Evolutionary conservation across 176 grass and related monocot genomes (phyloP).

Genomic region (Zoysia japonica): DNA sequence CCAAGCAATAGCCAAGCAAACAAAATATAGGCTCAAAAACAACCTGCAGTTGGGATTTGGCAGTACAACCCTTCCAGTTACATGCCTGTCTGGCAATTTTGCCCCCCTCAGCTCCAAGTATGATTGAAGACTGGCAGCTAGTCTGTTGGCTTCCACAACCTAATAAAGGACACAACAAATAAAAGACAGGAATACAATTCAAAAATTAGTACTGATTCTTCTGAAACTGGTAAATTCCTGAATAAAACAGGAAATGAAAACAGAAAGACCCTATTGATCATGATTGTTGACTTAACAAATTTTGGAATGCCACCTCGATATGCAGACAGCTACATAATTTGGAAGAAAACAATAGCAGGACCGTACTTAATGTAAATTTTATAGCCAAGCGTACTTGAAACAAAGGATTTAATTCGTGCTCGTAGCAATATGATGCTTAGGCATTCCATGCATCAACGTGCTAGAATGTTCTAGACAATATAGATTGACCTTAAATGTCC

Average conservation of each 20-base stretch:
- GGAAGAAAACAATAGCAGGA: not conserved
- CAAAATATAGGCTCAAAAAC: conserved; percentile 5
- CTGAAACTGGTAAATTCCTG: not conserved
- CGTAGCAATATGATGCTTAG: not conserved
- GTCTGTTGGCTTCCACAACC: conserved; percentile 70
- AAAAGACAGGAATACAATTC: conserved; percentile 5
- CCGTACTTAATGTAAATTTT: not conserved
- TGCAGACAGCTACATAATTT: not conserved
- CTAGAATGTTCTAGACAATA: not conserved
- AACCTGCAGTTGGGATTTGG: conserved; percentile 76
- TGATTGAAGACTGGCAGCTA: conserved; percentile 74
- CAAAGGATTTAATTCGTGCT: conserved; percentile 8
- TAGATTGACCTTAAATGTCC: not conserved
- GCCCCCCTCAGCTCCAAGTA: conserved; percentile 90
- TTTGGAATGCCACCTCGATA: not conserved
- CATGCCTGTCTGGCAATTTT: conserved; percentile 61
- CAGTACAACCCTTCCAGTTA: conserved; percentile 73
- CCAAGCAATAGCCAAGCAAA: conserved; percentile 19
- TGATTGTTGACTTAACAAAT: not conserved
- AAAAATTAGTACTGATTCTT: not conserved
- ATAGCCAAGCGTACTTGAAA: not conserved
- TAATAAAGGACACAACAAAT: conserved; percentile 44
- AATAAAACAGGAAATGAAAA: not conserved
- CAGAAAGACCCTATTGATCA: not conserved
- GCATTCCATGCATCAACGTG: not conserved